These are phyloP conservation scores for Rhododendron mucronatum DNA, from an alignment of 148 eudicot species.

Conservation along the genomic window DNA sequence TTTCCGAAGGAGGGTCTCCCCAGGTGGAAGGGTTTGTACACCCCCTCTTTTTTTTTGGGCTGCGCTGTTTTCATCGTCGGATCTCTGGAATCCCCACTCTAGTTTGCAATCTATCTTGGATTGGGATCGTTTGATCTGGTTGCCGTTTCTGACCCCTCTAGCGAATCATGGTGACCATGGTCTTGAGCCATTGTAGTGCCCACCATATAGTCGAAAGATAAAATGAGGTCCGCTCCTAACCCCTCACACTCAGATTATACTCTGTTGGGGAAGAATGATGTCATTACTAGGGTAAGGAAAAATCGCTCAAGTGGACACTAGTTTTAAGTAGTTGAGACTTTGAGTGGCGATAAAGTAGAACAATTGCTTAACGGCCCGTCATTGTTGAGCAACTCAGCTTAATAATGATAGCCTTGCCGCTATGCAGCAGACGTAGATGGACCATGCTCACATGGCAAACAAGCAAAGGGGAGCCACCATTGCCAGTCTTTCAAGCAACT, in stretches of 20 bases:
- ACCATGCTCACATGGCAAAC: background rate
- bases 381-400: background rate
- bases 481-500: background rate
- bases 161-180: too few relatives aligned
- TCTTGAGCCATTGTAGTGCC: background rate
- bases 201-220: background rate
- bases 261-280: background rate
- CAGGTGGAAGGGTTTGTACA: too few relatives aligned
- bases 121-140: too few relatives aligned
- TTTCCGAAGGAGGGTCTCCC: too few relatives aligned
- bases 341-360: background rate
- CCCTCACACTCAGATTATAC: background rate
- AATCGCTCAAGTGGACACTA: background rate
- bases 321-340: too few relatives aligned
- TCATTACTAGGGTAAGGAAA: background rate
- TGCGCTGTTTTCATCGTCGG: too few relatives aligned
- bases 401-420: background rate
- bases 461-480: background rate
- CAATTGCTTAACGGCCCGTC: background rate
- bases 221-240: background rate
- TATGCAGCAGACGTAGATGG: background rate
- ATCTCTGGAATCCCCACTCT: too few relatives aligned
- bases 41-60: too few relatives aligned
- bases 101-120: too few relatives aligned
- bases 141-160: too few relatives aligned